Evolutionary conservation across 2,329 filamentous ascomycete species (phyloP).

Genomic region (Cladosporium velox): DNA sequence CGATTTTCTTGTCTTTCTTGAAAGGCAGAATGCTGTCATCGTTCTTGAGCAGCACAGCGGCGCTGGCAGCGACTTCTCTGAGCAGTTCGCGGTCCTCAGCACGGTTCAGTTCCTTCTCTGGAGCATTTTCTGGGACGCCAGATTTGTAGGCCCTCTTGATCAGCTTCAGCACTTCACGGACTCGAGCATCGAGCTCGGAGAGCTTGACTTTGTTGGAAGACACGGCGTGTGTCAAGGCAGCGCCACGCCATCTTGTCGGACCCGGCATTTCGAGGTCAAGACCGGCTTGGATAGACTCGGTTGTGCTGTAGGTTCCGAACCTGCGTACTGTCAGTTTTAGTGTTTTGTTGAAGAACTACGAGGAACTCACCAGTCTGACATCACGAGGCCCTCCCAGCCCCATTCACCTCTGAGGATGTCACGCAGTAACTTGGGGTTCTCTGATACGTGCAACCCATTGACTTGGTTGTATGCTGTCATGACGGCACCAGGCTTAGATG

Average conservation of each 20-base stretch:
- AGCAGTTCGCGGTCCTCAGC: conserved; percentile 35
- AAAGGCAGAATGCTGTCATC: conserved; percentile 47
- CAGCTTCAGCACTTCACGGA: conserved; percentile 61
- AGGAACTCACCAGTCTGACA: conserved; percentile 70
- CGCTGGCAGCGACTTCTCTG: conserved; percentile 33
- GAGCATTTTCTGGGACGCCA: conserved; percentile 25
- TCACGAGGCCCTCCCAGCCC: conserved; percentile 59
- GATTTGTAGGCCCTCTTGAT: conserved; percentile 46
- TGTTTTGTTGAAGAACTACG: conserved; percentile 38
- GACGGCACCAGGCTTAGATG: conserved; percentile 41
- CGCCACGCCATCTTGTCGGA: conserved; percentile 18
- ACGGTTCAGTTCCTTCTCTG: conserved; percentile 34
- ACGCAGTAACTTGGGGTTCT: conserved; percentile 65
- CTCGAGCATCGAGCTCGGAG: conserved; percentile 55
- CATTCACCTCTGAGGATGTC: conserved; percentile 70
- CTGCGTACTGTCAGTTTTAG: background rate
- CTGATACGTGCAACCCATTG: conserved; percentile 68
- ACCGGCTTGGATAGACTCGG: conserved; percentile 66
- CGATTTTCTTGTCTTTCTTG: conserved; percentile 65
- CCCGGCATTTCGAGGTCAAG: conserved; percentile 87
- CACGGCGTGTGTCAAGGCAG: conserved; percentile 27
- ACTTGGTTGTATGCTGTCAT: conserved; percentile 78
- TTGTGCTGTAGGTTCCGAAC: conserved; percentile 70
- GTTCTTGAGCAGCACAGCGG: conserved; percentile 61
- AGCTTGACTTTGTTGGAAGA: conserved; percentile 22